Percentiles rank a stretch among this genome's conserved stretches.
Conservation (phyloP, 345 rosid genomes). For the Arabis hirsuta region DNA sequence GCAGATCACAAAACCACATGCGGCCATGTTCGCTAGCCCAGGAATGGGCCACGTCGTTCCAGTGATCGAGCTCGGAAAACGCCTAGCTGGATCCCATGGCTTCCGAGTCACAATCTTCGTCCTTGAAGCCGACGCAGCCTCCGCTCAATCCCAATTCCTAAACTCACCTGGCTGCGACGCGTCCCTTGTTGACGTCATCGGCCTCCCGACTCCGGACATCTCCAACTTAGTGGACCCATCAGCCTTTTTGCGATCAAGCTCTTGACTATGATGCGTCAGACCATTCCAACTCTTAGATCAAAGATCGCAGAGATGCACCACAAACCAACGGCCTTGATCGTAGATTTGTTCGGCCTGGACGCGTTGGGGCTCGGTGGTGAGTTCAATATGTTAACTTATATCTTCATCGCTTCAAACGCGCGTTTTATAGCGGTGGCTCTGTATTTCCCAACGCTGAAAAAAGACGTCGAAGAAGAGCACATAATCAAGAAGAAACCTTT, state of each 20-base stretch:
- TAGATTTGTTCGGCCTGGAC: conserved; percentile 55
- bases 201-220: conserved; percentile 50
- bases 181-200: conserved; percentile 37
- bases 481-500: conserved; percentile 42
- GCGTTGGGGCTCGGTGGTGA: conserved; percentile 54
- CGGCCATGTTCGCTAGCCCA: conserved; percentile 38
- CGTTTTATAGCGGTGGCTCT: conserved; percentile 48
- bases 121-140: conserved; percentile 42
- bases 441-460: conserved; percentile 40
- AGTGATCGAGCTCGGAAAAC: conserved; percentile 44
- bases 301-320: conserved; percentile 45
- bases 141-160: conserved; percentile 45
- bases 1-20: conserved; percentile 38
- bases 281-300: conserved; percentile 47
- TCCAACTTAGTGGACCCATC: conserved; percentile 44
- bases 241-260: conserved; percentile 39
- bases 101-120: conserved; percentile 40
- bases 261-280: conserved; percentile 46
- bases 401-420: conserved; percentile 53
- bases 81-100: conserved; percentile 35
- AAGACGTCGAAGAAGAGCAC: conserved; percentile 38
- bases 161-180: conserved; percentile 28
- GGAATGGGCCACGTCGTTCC: conserved; percentile 46
- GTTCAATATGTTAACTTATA: conserved; percentile 53
- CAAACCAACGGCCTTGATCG: conserved; percentile 52